Evolutionary conservation across 352 stramenopile species (phyloP), one percentile per base, ranked within the genome.

Genomic region (Phytophthora multivora): DNA sequence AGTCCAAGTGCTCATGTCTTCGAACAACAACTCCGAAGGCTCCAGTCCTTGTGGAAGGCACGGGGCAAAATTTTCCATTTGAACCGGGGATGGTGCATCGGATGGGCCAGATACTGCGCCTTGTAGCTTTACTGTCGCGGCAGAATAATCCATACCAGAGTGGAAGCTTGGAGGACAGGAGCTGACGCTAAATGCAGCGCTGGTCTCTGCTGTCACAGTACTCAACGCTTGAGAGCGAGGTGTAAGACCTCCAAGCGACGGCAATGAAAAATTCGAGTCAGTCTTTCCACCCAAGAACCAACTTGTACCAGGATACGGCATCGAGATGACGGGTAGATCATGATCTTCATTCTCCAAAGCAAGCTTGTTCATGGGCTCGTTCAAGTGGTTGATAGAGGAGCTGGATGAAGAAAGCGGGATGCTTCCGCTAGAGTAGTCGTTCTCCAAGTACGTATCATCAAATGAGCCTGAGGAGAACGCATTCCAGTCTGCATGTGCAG

Each of bases 31-130:
- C 49, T 80, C 59, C 9, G 68, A 55, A 6, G 70, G 57, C 49
- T 80, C 75, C 21, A 72, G 40, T 19, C 54, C 21, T 30, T 71
- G 66, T 11, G 59, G 47, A 18, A 80, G 41, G 25, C 73, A 83
- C 12, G 71, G 61, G 63, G 61, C 19, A 53, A 85, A 73, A 26
- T n/a, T 62, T 47, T 79, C 73, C 73, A 85, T 74, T 51, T 79
- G 73, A 61, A 69, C 70, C 2, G 73, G 64, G 39, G 70, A 77
- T 15, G 59, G 40, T 2, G 35, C 41, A 41, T 65, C 59, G 8
- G 50, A 60, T 40, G 66, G 51, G n/a, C 53, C 64, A 15, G 61
- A 61, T 18, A 51, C 4, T 15, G 16, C 31, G 23, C 30, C 42
- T 5, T 30, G 21, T 12, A 67, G 15, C 45, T 73, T 79, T 28